phyloP scores from a whole-genome alignment of 2,329 filamentous ascomycete genomes.

The Niveomyces coronatus region DNA sequence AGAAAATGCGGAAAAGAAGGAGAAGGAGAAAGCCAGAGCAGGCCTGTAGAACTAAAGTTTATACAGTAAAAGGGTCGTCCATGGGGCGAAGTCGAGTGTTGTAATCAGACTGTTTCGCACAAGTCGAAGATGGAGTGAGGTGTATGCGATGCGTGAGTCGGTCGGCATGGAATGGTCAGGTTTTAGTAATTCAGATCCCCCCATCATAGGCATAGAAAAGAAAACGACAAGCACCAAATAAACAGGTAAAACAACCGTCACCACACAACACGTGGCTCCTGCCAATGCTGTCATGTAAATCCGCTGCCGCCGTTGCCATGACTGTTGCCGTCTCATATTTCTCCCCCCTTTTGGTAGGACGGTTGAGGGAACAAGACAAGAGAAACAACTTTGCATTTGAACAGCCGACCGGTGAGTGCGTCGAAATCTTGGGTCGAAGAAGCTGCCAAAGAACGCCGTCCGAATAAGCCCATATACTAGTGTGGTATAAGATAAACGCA shows the following conservation, averaged over 20 bases:
- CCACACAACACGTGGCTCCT: slow-evolving; percentile 3
- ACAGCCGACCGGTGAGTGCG: too few species aligned
- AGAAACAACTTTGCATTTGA: too few species aligned
- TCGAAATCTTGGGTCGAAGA: too few species aligned
- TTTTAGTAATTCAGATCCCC: slow-evolving; percentile 3
- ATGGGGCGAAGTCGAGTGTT: background rate
- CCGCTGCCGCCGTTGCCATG: slow-evolving; percentile 25
- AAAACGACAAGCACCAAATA: slow-evolving; percentile 10
- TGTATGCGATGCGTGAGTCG: background rate
- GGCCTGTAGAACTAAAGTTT: slow-evolving; percentile 7
- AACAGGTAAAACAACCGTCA: too few species aligned
- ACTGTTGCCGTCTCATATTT: too few species aligned
- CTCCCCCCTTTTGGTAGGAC: too few species aligned
- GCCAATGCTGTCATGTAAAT: slow-evolving; percentile 9
- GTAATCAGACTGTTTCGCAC: slow-evolving; percentile 16
- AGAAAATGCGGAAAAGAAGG: slow-evolving; percentile 6
- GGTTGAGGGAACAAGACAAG: too few species aligned
- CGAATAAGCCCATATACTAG: slow-evolving; percentile 18
- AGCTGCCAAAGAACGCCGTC: too few species aligned
- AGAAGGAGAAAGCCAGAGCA: background rate
- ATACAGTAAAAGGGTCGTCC: slow-evolving; percentile 8
- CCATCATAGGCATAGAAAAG: slow-evolving; percentile 2
- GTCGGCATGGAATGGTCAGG: slow-evolving; percentile 1
- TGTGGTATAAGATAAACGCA: too few species aligned
- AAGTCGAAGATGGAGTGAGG: slow-evolving; percentile 12